phyloP scores from a whole-genome alignment of 2,329 filamentous ascomycete genomes.

The Huntiella abstrusa region DNA sequence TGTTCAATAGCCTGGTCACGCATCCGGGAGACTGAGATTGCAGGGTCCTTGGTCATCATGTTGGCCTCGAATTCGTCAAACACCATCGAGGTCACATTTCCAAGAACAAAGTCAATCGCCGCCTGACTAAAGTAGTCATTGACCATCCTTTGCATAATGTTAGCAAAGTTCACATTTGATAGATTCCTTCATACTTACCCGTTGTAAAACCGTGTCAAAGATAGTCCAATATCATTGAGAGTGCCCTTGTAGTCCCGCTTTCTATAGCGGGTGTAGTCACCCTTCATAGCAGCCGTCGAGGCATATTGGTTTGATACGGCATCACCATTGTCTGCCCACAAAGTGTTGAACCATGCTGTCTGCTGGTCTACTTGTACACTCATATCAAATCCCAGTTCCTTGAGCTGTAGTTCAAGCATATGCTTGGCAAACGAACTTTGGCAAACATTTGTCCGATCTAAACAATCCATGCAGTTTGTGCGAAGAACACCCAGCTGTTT shows the following conservation, averaged over 20 bases:
- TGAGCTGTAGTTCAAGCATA: constrained; percentile 64
- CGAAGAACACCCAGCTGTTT: constrained; percentile 60
- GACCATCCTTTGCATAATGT: constrained; percentile 49
- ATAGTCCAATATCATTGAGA: constrained; percentile 76
- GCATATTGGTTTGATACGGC: constrained; percentile 91
- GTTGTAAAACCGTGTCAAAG: constrained; percentile 56
- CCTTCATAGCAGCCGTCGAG: constrained; percentile 86
- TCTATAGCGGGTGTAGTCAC: constrained; percentile 81
- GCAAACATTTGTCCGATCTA: constrained; percentile 89
- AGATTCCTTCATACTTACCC: constrained; percentile 28
- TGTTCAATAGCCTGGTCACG: constrained; percentile 80
- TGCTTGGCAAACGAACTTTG: constrained; percentile 79
- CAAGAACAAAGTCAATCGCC: constrained; percentile 82
- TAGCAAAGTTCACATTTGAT: background rate
- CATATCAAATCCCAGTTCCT: constrained; percentile 56
- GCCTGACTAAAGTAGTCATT: constrained; percentile 96
- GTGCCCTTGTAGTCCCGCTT: constrained; percentile 85
- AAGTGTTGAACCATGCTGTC: constrained; percentile 82
- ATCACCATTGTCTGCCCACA: constrained; percentile 97
- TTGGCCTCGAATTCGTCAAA: constrained; percentile 90
- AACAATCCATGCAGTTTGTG: constrained; percentile 97
- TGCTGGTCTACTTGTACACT: constrained; percentile 56
- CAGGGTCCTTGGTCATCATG: constrained; percentile 85
- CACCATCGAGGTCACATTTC: constrained; percentile 65
- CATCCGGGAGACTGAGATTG: constrained; percentile 67